These are phyloP conservation scores for Aspergillus campestris DNA, from an alignment of 495 filamentous ascomycete genomes.

Conservation along the genomic window DNA sequence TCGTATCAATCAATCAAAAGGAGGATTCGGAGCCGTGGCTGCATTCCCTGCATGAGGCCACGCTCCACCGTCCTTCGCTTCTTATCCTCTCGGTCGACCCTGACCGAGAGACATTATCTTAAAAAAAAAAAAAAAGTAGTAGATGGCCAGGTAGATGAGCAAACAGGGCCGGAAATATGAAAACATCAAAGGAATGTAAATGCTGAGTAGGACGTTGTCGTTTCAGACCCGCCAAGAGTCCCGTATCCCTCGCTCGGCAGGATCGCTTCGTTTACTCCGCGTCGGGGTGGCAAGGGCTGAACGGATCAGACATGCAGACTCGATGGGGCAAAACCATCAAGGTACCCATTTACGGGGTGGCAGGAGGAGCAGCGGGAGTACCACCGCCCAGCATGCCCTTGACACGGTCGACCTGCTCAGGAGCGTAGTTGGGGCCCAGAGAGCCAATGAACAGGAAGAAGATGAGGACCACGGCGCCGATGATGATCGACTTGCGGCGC, in stretches of 20 bases:
- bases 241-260: not conserved
- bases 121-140: slow-evolving; percentile 1
- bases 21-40: slow-evolving; percentile 5
- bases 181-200: slow-evolving; percentile 3
- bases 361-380: slow-evolving; percentile 27
- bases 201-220: slow-evolving; percentile 1
- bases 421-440: slow-evolving; percentile 43
- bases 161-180: slow-evolving; percentile 1
- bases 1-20: slow-evolving; percentile 11
- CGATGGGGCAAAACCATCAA: not conserved
- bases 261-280: too few species aligned
- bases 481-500: slow-evolving; percentile 65
- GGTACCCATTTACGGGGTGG: slow-evolving; percentile 23
- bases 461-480: slow-evolving; percentile 50
- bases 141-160: slow-evolving; percentile 4
- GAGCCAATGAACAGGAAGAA: slow-evolving; percentile 63
- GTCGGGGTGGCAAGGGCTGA: too few species aligned
- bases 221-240: slow-evolving; percentile 2
- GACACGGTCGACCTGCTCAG: slow-evolving; percentile 29
- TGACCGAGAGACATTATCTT: slow-evolving; percentile 12
- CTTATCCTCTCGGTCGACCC: slow-evolving; percentile 1
- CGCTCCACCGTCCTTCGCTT: slow-evolving; percentile 10
- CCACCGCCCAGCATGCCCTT: slow-evolving; percentile 38
- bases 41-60: slow-evolving; percentile 33
- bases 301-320: not conserved